These are phyloP conservation scores for Phytophthora pisi DNA, from an alignment of 352 stramenopile genomes.

Conservation along the genomic window DNA sequence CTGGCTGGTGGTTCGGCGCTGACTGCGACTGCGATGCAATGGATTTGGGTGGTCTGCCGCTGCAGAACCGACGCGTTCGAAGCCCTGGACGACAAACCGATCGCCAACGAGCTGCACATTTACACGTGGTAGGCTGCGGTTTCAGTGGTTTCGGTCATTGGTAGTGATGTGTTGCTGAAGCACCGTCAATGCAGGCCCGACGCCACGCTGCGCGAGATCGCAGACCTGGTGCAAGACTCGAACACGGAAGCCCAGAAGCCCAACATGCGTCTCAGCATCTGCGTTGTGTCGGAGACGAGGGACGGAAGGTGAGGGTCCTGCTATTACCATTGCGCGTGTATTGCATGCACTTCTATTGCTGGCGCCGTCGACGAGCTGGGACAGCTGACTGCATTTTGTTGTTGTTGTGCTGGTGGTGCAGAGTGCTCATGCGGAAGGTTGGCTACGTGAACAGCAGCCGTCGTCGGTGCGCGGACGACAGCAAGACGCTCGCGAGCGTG, in stretches of 20 bases:
- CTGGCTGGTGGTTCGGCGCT: not conserved
- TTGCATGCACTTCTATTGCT: not conserved
- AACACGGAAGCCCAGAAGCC: slow-evolving; percentile 60
- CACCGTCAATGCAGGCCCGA: slow-evolving; percentile 51
- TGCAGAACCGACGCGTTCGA: slow-evolving; percentile 68
- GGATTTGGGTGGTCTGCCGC: not conserved
- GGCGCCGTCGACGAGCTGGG: not conserved
- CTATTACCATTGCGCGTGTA: not conserved
- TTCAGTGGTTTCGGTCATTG: not conserved
- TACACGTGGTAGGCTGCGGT: slow-evolving; percentile 51
- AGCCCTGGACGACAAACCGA: slow-evolving; percentile 50
- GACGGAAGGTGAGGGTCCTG: slow-evolving; percentile 44
- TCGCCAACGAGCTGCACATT: slow-evolving; percentile 70
- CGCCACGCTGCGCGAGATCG: slow-evolving; percentile 72
- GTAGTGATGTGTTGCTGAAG: not conserved
- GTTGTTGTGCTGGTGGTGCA: slow-evolving; percentile 12
- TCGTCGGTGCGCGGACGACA: slow-evolving; percentile 56
- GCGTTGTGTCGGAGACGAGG: slow-evolving; percentile 58
- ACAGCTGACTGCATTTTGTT: slow-evolving; percentile 9
- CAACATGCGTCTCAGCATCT: slow-evolving; percentile 64
- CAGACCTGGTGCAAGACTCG: slow-evolving; percentile 71
- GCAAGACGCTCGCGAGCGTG: slow-evolving; percentile 67
- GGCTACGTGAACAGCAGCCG: slow-evolving; percentile 64
- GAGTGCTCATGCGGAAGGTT: slow-evolving; percentile 63
- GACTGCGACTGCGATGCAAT: slow-evolving; percentile 8